Conservation (phyloP, 2,329 filamentous ascomycete genomes). For the Botryotinia narcissicola region DNA sequence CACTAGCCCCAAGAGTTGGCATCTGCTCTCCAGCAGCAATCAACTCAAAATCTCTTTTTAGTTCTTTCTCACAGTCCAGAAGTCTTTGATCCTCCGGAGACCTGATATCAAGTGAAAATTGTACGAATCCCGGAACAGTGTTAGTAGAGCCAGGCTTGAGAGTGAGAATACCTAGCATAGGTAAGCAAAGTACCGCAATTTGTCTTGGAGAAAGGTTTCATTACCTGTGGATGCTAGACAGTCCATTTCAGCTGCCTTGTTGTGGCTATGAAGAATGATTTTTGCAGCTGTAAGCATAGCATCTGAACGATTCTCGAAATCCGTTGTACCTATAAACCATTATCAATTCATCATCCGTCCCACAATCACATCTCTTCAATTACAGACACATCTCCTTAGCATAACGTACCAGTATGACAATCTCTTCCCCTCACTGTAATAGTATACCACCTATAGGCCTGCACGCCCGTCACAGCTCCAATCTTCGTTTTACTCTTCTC, state of each 20-base stretch:
- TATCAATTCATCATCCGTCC: background rate
- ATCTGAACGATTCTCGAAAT: conserved; percentile 63
- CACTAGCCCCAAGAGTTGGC: conserved; percentile 44
- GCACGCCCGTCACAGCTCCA: conserved; percentile 69
- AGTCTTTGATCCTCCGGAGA: conserved; percentile 56
- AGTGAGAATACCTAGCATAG: conserved; percentile 57
- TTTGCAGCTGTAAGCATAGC: conserved; percentile 65
- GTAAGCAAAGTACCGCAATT: background rate
- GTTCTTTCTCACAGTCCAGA: conserved; percentile 53
- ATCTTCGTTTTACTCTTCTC: conserved; percentile 62
- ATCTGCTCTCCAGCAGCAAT: conserved; percentile 59
- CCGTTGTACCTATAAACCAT: conserved; percentile 55
- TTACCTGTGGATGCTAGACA: conserved; percentile 57
- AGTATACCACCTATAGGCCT: conserved; percentile 73
- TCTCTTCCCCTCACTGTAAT: conserved; percentile 65
- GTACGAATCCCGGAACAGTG: conserved; percentile 67
- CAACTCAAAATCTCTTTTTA: conserved; percentile 56
- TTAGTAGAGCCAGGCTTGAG: conserved; percentile 68
- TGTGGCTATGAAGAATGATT: conserved; percentile 65
- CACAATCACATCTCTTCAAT: background rate
- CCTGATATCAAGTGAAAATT: conserved; percentile 67
- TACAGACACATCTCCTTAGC: background rate
- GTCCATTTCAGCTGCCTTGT: conserved; percentile 56
- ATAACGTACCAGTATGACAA: conserved; percentile 57
- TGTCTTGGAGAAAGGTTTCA: background rate